Evolutionary conservation across 2,329 filamentous ascomycete species (phyloP).

Genomic region (Pestalotiopsis sp.): DNA sequence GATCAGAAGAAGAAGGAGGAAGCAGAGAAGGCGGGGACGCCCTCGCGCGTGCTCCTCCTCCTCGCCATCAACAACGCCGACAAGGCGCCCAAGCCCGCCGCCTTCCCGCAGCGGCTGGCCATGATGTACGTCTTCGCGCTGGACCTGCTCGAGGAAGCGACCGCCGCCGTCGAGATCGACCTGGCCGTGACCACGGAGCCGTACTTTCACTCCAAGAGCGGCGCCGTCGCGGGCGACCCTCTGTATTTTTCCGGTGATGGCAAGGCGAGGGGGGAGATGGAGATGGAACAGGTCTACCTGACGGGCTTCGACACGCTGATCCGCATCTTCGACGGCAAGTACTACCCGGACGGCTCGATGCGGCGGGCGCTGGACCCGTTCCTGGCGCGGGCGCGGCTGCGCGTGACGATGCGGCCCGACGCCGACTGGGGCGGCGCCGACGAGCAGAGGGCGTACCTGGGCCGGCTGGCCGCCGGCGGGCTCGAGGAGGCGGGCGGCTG

Average conservation of each 20-base stretch:
- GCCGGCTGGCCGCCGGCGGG: conserved; percentile 46
- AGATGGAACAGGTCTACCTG: conserved; percentile 73
- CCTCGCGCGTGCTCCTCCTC: conserved; percentile 56
- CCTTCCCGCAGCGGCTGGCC: conserved; percentile 67
- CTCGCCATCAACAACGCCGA: conserved; percentile 69
- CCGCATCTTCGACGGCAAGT: conserved; percentile 73
- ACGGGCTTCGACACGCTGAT: conserved; percentile 78
- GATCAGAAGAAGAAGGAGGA: conserved; percentile 13
- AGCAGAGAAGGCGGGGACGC: conserved; percentile 6
- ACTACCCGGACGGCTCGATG: conserved; percentile 60
- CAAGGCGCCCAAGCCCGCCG: conserved; percentile 67
- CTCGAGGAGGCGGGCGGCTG: conserved; percentile 57
- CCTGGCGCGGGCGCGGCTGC: conserved; percentile 62
- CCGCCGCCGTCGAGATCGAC: conserved; percentile 53
- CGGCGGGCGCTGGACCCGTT: conserved; percentile 63
- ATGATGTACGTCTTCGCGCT: conserved; percentile 73
- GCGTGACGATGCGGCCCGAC: conserved; percentile 66
- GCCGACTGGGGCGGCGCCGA: conserved; percentile 61
- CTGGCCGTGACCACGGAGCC: conserved; percentile 72
- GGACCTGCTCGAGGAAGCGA: conserved; percentile 46
- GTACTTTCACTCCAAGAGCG: conserved; percentile 75
- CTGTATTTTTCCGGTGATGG: conserved; percentile 19
- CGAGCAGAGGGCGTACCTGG: conserved; percentile 59
- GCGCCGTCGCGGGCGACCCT: conserved; percentile 49
- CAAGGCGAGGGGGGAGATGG: no score